Conservation (phyloP, 2,329 filamentous ascomycete genomes). For the Raffaelea albimanens region DNA sequence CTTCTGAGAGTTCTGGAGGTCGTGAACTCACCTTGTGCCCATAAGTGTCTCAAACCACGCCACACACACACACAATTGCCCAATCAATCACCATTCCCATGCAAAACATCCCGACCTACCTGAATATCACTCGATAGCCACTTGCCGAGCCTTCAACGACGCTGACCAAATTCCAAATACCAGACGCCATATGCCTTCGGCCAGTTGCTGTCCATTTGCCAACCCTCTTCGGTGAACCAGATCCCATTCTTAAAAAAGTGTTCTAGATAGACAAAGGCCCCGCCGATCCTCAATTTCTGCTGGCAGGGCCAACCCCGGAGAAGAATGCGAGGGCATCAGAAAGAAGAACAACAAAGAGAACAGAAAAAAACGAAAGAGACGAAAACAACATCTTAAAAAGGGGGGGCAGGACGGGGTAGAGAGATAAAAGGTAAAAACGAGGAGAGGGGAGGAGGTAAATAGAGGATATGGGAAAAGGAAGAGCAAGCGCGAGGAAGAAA, state of each 20-base stretch:
- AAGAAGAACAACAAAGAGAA: background rate
- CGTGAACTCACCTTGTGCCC: too few relatives aligned
- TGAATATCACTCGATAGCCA: too few relatives aligned
- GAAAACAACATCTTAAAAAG: too few relatives aligned
- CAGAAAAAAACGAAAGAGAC: too few relatives aligned
- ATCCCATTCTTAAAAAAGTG: constrained; percentile 31
- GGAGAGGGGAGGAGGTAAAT: constrained; percentile 7
- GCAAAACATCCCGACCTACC: too few relatives aligned
- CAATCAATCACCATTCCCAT: too few relatives aligned
- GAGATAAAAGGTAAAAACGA: constrained; percentile 5
- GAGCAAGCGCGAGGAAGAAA: background rate
- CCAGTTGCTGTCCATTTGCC: too few relatives aligned
- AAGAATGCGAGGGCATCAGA: too few relatives aligned
- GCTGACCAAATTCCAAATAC: background rate
- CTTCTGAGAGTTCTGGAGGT: too few relatives aligned
- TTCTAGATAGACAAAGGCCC: constrained; percentile 25
- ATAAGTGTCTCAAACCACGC: too few relatives aligned
- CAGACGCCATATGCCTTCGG: background rate
- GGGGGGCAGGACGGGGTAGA: background rate
- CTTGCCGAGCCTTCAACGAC: too few relatives aligned
- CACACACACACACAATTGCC: too few relatives aligned
- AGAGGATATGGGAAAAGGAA: background rate
- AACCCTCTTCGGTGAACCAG: constrained; percentile 24
- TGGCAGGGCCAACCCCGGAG: background rate
- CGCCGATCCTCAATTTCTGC: constrained; percentile 20